Percentiles rank a stretch among this genome's conserved stretches.
These are phyloP conservation scores for Naematelia encephala DNA, from an alignment of 768 basidiomycete genomes.

Conservation along the genomic window DNA sequence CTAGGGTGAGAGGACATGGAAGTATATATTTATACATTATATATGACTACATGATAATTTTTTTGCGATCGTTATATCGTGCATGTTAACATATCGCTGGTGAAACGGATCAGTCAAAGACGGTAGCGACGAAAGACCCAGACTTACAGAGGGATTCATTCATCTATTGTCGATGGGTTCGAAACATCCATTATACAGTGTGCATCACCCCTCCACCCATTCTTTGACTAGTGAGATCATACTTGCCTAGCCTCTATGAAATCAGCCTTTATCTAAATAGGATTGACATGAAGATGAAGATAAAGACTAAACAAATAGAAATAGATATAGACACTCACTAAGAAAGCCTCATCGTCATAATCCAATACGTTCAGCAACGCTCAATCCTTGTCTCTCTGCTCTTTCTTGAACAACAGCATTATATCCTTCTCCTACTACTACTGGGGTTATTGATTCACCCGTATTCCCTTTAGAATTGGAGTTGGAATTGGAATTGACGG, in stretches of 20 bases:
- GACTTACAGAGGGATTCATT: too few relatives aligned
- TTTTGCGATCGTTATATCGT: background rate
- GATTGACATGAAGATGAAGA: background rate
- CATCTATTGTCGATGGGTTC: too few relatives aligned
- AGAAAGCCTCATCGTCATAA: constrained; percentile 13
- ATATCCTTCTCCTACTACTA: background rate
- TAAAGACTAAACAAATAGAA: background rate
- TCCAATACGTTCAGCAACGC: constrained; percentile 39
- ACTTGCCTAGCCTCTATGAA: background rate
- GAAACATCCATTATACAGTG: too few relatives aligned
- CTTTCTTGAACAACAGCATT: constrained; percentile 14
- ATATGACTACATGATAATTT: background rate
- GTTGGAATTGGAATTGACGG: background rate
- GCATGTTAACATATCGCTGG: background rate
- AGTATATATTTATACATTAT: too few relatives aligned
- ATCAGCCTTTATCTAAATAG: background rate
- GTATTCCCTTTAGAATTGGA: background rate
- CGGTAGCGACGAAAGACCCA: too few relatives aligned
- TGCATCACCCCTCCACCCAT: background rate
- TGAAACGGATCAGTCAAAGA: too few relatives aligned
- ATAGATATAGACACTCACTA: background rate
- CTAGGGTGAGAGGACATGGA: too few relatives aligned
- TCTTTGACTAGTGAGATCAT: background rate
- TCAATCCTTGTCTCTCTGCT: constrained; percentile 24
- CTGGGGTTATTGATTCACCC: background rate